phyloP scores from a whole-genome alignment of 2,329 filamentous ascomycete species.

The Diaporthe velutina region DNA sequence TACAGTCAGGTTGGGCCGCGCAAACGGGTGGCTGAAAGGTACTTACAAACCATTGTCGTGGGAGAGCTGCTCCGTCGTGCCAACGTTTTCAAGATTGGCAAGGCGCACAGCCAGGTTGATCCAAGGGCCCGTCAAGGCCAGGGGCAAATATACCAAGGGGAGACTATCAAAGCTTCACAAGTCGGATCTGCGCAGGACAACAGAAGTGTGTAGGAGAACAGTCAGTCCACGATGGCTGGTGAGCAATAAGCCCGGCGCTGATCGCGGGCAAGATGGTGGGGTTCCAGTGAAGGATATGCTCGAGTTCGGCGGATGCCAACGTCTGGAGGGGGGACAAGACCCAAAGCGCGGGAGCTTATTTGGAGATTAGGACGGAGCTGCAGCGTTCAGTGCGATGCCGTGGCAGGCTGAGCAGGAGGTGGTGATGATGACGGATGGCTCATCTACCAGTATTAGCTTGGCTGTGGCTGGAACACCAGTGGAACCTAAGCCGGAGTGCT shows the following conservation, averaged over 20 bases:
- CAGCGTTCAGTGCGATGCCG: background rate
- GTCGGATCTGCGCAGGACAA: background rate
- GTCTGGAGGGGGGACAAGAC: conserved; percentile 9
- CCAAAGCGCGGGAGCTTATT: conserved; percentile 27
- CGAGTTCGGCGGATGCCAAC: background rate
- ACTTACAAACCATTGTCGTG: conserved; percentile 40
- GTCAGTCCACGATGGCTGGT: conserved; percentile 29
- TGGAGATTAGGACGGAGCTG: conserved; percentile 16
- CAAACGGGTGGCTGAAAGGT: background rate
- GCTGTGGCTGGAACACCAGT: conserved; percentile 35
- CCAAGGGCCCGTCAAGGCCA: conserved; percentile 8
- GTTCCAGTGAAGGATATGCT: conserved; percentile 17
- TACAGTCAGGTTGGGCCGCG: conserved; percentile 24
- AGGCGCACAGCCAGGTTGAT: conserved; percentile 25
- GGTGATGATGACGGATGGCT: conserved; percentile 35
- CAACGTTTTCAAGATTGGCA: background rate
- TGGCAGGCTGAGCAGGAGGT: conserved; percentile 13
- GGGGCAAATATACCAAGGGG: conserved; percentile 34
- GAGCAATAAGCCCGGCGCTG: conserved; percentile 19
- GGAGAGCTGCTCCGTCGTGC: background rate
- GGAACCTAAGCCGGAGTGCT: conserved; percentile 31
- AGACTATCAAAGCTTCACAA: conserved; percentile 22
- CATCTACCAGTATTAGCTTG: conserved; percentile 19
- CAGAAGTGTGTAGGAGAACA: background rate
- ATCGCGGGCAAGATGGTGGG: conserved; percentile 10